Conservation (phyloP, 495 filamentous ascomycete genomes). For the Daldinia grandis region DNA sequence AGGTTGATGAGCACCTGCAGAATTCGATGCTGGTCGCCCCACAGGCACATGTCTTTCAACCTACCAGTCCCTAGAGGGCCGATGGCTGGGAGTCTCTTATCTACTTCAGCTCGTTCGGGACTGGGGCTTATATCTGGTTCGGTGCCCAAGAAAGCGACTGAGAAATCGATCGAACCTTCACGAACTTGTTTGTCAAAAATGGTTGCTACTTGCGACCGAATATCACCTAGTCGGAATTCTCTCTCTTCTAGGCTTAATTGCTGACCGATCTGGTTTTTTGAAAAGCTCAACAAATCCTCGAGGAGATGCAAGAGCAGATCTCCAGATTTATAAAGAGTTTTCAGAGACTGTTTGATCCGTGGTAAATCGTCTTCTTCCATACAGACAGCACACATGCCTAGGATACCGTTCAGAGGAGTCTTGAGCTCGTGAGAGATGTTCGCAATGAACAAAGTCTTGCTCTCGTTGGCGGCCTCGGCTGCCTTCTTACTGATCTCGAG, state of each 20-base stretch:
- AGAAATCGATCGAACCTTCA: constrained; percentile 76
- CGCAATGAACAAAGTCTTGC: constrained; percentile 94
- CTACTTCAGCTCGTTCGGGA: constrained; percentile 47
- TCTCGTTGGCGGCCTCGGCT: constrained; percentile 90
- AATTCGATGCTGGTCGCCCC: constrained; percentile 91
- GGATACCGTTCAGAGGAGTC: constrained; percentile 90
- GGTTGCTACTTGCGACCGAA: constrained; percentile 77
- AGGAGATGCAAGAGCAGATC: constrained; percentile 86
- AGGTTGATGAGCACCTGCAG: constrained; percentile 92
- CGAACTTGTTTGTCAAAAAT: constrained; percentile 91
- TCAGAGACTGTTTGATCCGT: constrained; percentile 80
- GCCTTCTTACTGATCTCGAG: constrained; percentile 89
- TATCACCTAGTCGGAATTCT: constrained; percentile 82
- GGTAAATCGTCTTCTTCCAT: constrained; percentile 85
- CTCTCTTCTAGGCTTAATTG: constrained; percentile 79
- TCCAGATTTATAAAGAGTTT: constrained; percentile 88
- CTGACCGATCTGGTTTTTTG: constrained; percentile 91
- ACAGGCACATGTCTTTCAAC: constrained; percentile 76
- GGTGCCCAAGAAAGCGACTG: constrained; percentile 70
- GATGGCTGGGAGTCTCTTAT: constrained; percentile 55
- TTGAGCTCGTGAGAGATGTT: constrained; percentile 96
- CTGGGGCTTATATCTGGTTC: constrained; percentile 49
- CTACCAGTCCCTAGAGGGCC: constrained; percentile 69
- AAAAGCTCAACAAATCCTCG: constrained; percentile 92
- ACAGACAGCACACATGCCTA: constrained; percentile 91